Percentiles rank a stretch among this genome's conserved stretches.
Evolutionary conservation across 139 green algal genomes (phyloP).

Genomic region (Edaphochlamys debaryana): DNA sequence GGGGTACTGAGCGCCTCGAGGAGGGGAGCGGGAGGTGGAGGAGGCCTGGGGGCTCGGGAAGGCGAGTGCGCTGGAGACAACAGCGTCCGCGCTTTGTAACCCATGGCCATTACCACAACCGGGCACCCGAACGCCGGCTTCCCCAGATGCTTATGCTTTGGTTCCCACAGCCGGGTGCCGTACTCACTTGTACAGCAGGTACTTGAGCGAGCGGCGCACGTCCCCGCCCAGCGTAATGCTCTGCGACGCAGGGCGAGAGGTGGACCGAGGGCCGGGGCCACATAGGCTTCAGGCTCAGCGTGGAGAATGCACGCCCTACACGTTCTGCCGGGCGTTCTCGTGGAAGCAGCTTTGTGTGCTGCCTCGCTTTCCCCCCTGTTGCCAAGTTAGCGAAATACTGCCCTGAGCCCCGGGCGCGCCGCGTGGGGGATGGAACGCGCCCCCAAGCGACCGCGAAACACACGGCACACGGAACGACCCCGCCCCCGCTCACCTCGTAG

Average conservation of each 20-base stretch:
- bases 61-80: neutral
- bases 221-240: conserved; percentile 17
- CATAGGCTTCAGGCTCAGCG: too few relatives aligned
- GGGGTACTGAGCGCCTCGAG: neutral
- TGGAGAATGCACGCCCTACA: too few relatives aligned
- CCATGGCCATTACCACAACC: too few relatives aligned
- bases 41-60: neutral
- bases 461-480: too few relatives aligned
- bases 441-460: too few relatives aligned
- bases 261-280: neutral
- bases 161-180: neutral
- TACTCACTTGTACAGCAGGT: conserved; percentile 44
- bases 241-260: neutral
- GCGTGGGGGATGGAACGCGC: too few relatives aligned
- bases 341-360: too few relatives aligned
- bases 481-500: conserved; percentile 59
- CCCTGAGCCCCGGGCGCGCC: too few relatives aligned
- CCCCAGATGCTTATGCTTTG: too few relatives aligned
- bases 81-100: neutral
- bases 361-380: too few relatives aligned
- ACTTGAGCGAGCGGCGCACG: conserved; percentile 49
- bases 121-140: too few relatives aligned
- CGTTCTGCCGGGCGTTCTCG: too few relatives aligned
- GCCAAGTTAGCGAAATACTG: neutral
- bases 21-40: neutral